Evolutionary conservation across 2,329 filamentous ascomycete genomes (phyloP).

Genomic region (Trichothecium sympodiale): DNA sequence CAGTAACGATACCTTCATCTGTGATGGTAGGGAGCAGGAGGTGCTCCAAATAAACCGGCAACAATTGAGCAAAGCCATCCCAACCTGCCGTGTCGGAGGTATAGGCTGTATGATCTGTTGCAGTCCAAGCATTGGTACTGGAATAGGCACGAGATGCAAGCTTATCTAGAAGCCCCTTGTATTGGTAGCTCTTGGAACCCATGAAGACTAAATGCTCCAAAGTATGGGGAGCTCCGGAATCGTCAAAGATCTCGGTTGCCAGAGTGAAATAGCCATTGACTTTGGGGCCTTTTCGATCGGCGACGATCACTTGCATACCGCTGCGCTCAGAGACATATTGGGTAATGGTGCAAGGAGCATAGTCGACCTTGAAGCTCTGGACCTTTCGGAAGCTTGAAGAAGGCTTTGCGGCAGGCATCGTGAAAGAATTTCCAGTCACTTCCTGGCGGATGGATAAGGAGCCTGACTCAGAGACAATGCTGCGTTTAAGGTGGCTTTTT

Average conservation of each 20-base stretch:
- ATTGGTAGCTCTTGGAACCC: conserved; percentile 87
- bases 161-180: conserved; percentile 92
- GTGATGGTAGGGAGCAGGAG: conserved; percentile 84
- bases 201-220: conserved; percentile 78
- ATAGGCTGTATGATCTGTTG: conserved; percentile 92
- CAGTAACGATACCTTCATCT: conserved; percentile 85
- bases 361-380: conserved; percentile 80
- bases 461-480: no score
- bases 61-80: conserved; percentile 90
- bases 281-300: conserved; percentile 90
- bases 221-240: conserved; percentile 84
- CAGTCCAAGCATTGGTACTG: conserved; percentile 92
- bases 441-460: not conserved
- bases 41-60: conserved; percentile 93
- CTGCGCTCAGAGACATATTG: conserved; percentile 95
- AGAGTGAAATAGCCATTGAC: conserved; percentile 89
- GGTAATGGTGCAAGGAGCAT: conserved; percentile 77
- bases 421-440: conserved; percentile 3
- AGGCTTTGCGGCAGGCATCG: conserved; percentile 42
- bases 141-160: conserved; percentile 89
- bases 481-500: no score
- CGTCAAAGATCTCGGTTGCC: conserved; percentile 94
- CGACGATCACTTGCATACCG: conserved; percentile 87
- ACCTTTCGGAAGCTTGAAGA: conserved; percentile 65
- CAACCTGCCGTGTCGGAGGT: conserved; percentile 91